A percentile compares a stretch with the other conserved stretches of the same genome.
Conservation (phyloP, 2,329 filamentous ascomycete genomes). For the Aspergillus ochraceoroseus region DNA sequence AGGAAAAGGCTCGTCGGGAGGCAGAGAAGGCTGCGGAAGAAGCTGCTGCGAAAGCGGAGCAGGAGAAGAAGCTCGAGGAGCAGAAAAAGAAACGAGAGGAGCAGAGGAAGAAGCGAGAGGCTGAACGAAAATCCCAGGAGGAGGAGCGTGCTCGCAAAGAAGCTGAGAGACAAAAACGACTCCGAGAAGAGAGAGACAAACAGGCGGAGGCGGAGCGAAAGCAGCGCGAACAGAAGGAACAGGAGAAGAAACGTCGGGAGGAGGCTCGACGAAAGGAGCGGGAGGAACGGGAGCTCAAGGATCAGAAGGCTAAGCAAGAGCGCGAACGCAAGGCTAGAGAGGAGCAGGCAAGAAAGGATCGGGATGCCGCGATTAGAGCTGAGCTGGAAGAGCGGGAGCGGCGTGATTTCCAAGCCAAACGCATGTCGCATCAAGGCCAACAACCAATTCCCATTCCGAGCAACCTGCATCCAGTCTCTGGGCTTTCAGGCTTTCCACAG, state of each 20-base stretch:
- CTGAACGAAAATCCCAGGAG: slow-evolving; percentile 82
- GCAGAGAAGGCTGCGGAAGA: slow-evolving; percentile 87
- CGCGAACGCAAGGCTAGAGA: slow-evolving; percentile 53
- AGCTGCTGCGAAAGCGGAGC: slow-evolving; percentile 66
- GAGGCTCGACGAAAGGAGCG: slow-evolving; percentile 73
- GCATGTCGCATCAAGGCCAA: slow-evolving; percentile 55
- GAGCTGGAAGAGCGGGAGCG: slow-evolving; percentile 47
- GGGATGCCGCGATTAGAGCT: slow-evolving; percentile 37
- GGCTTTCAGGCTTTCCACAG: slow-evolving; percentile 50
- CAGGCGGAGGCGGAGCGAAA: slow-evolving; percentile 84
- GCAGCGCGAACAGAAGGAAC: slow-evolving; percentile 70
- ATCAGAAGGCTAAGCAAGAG: slow-evolving; percentile 61
- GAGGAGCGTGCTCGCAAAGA: slow-evolving; percentile 82
- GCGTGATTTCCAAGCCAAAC: slow-evolving; percentile 43
- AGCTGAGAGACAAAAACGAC: slow-evolving; percentile 70
- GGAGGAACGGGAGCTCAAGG: slow-evolving; percentile 55
- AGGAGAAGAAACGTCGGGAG: slow-evolving; percentile 70
- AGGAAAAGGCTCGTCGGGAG: slow-evolving; percentile 81
- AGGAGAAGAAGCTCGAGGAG: slow-evolving; percentile 75
- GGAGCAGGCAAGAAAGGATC: slow-evolving; percentile 52
- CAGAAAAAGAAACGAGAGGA: slow-evolving; percentile 78
- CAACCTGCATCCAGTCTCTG: slow-evolving; percentile 51
- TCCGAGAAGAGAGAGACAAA: slow-evolving; percentile 78
- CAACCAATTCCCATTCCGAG: slow-evolving; percentile 52
- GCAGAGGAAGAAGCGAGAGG: slow-evolving; percentile 84